phyloP scores from a whole-genome alignment of 345 rosid species.

The Citrus australasica region DNA sequence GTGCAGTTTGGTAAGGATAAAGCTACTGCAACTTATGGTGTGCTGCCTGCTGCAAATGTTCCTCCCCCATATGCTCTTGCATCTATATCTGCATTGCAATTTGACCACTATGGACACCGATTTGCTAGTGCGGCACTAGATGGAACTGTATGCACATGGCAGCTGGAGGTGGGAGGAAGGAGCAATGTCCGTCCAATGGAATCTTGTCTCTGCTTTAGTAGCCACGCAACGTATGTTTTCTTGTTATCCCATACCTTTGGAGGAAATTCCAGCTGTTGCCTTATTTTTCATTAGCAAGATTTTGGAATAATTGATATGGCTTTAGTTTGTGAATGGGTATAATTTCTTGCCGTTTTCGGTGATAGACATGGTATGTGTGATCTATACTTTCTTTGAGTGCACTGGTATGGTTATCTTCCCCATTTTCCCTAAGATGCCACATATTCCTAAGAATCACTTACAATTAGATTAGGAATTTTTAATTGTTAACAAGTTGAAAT shows the following conservation, averaged over 20 bases:
- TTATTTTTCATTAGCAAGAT: background rate
- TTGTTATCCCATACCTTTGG: constrained; percentile 9
- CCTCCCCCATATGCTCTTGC: constrained; percentile 92
- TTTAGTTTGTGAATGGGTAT: background rate
- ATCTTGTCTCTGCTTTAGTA: constrained; percentile 87
- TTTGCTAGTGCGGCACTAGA: constrained; percentile 84
- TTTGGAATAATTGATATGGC: background rate
- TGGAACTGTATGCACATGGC: constrained; percentile 95
- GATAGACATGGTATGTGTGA: background rate
- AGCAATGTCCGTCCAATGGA: constrained; percentile 77
- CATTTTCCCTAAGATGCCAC: background rate
- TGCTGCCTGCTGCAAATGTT: constrained; percentile 78
- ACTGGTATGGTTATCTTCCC: background rate
- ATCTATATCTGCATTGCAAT: constrained; percentile 74
- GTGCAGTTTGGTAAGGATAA: constrained; percentile 77
- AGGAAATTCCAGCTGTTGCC: constrained; percentile 1
- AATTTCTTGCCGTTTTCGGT: background rate
- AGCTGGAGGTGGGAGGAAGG: constrained; percentile 91
- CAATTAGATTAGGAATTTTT: background rate
- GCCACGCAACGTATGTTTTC: constrained; percentile 70
- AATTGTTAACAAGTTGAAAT: background rate
- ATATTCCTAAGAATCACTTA: background rate
- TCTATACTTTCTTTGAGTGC: background rate
- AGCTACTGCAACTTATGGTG: constrained; percentile 91
- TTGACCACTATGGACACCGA: constrained; percentile 86